These are phyloP conservation scores for Penicillium corylophilum DNA, from an alignment of 2,329 filamentous ascomycete species.

Conservation along the genomic window DNA sequence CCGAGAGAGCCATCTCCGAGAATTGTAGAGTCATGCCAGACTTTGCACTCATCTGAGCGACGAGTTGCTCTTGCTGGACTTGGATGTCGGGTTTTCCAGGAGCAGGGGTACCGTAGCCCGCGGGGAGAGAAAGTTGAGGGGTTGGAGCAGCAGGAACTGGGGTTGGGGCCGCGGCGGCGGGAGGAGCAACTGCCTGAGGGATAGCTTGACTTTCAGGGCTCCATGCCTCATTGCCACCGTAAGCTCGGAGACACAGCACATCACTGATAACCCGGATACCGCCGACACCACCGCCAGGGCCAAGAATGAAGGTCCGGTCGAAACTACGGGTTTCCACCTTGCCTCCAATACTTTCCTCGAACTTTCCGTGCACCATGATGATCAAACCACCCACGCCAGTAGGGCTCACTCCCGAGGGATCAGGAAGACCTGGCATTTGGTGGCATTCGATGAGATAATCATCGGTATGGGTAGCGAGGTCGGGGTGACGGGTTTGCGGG, in stretches of 20 bases:
- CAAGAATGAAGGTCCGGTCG: constrained; percentile 75
- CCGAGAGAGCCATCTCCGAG: constrained; percentile 75
- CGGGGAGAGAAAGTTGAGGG: constrained; percentile 31
- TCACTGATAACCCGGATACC: constrained; percentile 77
- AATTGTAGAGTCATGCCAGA: constrained; percentile 80
- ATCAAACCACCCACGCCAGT: constrained; percentile 74
- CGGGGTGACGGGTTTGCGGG: constrained; percentile 72
- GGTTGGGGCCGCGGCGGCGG: constrained; percentile 23
- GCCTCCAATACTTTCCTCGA: constrained; percentile 67
- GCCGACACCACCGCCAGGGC: constrained; percentile 66
- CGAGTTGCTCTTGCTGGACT: constrained; percentile 67
- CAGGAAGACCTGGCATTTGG: constrained; percentile 67
- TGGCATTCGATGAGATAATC: constrained; percentile 85
- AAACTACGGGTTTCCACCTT: constrained; percentile 70
- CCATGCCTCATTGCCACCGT: constrained; percentile 57
- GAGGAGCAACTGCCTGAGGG: constrained; percentile 12
- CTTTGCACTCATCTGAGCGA: constrained; percentile 67
- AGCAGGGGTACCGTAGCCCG: constrained; percentile 41
- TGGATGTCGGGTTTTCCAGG: constrained; percentile 50
- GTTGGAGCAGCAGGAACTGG: constrained; percentile 23
- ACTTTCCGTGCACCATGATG: constrained; percentile 79
- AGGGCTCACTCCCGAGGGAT: constrained; percentile 62
- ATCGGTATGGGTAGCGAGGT: constrained; percentile 63
- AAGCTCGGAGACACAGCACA: constrained; percentile 71
- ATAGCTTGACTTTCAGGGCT: constrained; percentile 39